A percentile compares a stretch with the other conserved stretches of the same genome.
phyloP scores from a whole-genome alignment of 2,329 filamentous ascomycete species.

The Akanthomyces muscarius region DNA sequence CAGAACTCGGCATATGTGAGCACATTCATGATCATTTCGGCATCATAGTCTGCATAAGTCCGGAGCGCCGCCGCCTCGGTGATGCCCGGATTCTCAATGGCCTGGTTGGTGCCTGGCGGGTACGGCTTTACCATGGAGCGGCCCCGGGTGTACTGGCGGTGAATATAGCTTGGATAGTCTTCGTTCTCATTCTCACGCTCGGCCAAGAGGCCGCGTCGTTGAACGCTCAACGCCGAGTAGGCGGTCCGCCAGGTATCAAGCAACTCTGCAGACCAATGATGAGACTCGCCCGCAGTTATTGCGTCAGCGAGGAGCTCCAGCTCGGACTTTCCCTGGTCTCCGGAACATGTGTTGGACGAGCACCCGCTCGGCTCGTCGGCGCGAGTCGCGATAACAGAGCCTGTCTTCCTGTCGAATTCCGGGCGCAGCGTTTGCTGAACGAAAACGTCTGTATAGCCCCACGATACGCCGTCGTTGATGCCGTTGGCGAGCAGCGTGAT shows the following conservation, averaged over 20 bases:
- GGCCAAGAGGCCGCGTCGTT: not conserved
- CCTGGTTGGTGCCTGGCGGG: rapidly evolving
- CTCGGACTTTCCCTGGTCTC: not conserved
- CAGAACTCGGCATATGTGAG: not conserved
- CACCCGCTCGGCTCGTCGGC: not conserved
- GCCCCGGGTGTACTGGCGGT: not conserved
- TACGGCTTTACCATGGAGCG: not conserved
- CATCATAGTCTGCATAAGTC: not conserved
- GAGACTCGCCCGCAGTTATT: not conserved
- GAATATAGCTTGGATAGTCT: not conserved
- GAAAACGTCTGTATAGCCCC: not conserved
- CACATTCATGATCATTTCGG: not conserved
- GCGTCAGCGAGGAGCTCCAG: not conserved
- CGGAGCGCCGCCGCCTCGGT: not conserved
- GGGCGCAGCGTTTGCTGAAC: not conserved
- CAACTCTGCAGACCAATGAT: not conserved
- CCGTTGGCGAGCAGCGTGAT: not conserved
- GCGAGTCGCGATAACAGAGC: not conserved
- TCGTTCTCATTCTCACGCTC: too few species aligned
- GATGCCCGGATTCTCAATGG: not conserved
- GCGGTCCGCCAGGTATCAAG: not conserved
- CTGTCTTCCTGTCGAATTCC: not conserved
- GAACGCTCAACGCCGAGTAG: not conserved
- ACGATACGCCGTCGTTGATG: not conserved
- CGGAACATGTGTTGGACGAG: too few species aligned